Percentiles rank a stretch among this genome's conserved stretches.
Conservation (phyloP, 2,329 filamentous ascomycete species). For the Trichoderma koningii region DNA sequence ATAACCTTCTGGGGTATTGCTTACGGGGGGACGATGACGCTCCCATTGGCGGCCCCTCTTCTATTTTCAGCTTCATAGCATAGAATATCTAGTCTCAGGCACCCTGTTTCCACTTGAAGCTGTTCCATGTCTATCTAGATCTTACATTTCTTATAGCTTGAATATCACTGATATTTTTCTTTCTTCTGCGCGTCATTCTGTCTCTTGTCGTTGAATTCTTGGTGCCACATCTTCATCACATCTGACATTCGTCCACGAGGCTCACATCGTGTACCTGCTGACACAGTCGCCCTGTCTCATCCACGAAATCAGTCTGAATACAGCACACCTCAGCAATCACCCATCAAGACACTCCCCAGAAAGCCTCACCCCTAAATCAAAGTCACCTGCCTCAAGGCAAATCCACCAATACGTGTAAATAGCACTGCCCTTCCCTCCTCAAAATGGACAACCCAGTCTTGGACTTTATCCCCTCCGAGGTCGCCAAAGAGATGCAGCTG, state of each 20-base stretch:
- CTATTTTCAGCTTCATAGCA: not conserved
- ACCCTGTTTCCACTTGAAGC: not conserved
- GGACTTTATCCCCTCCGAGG: constrained; percentile 34
- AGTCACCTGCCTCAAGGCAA: not conserved
- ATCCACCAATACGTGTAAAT: not conserved
- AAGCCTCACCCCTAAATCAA: not conserved
- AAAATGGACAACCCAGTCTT: constrained; percentile 33
- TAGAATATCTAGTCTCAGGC: not conserved
- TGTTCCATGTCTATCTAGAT: constrained; percentile 6
- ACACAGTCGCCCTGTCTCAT: not conserved
- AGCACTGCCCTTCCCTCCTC: not conserved
- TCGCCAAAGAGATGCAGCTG: constrained; percentile 50
- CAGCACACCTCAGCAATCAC: not conserved
- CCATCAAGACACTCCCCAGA: not conserved
- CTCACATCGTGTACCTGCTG: constrained; percentile 12
- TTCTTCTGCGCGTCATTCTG: not conserved
- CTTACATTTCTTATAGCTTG: not conserved
- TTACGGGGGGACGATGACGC: not conserved
- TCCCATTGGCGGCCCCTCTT: not conserved
- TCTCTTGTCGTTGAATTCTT: not conserved
- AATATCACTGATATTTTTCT: not conserved
- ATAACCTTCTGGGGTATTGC: not conserved
- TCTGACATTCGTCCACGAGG: constrained; percentile 34
- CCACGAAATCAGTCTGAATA: not conserved
- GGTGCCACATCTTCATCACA: constrained; percentile 4